Percentiles rank a stretch among this genome's conserved stretches.
Conservation (phyloP, 1,284 basidiomycete genomes). For the Lentinula novae-zelandiae region DNA sequence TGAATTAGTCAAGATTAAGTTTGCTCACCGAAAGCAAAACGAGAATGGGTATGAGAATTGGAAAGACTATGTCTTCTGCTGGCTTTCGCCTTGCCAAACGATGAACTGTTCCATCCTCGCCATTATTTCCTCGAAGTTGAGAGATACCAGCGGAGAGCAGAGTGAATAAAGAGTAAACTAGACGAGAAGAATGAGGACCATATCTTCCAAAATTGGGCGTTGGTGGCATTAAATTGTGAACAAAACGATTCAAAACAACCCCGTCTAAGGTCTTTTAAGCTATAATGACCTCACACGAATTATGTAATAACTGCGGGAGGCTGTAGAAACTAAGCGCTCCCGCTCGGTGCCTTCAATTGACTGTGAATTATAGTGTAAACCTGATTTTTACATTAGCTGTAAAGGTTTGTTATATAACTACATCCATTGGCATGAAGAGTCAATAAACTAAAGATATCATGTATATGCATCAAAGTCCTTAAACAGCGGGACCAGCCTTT, state of each 20-base stretch:
- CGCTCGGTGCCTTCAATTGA: not conserved
- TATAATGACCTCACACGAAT: not conserved
- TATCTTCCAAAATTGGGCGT: not conserved
- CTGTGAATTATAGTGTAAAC: not conserved
- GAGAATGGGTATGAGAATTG: constrained; percentile 15
- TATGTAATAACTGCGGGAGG: not conserved
- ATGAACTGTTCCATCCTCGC: not conserved
- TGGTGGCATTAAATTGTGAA: not conserved
- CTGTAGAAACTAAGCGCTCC: too few species aligned
- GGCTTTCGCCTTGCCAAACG: not conserved
- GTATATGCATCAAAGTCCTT: not conserved
- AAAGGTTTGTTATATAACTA: not conserved
- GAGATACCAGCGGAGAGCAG: constrained; percentile 7
- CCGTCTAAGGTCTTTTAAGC: not conserved
- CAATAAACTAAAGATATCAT: not conserved
- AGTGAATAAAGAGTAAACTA: constrained; percentile 19
- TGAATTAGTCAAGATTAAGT: constrained; percentile 36
- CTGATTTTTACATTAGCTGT: not conserved
- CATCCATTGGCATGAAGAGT: not conserved
- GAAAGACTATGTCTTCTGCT: constrained; percentile 33
- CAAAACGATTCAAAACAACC: not conserved
- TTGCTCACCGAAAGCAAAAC: constrained; percentile 27
- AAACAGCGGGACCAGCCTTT: constrained; percentile 64
- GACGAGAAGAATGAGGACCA: constrained; percentile 11
- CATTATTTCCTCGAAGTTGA: not conserved